Base-by-base conservation (phyloP, 2,329 filamentous ascomycete species). In the Xylariaceae sp. region DNA sequence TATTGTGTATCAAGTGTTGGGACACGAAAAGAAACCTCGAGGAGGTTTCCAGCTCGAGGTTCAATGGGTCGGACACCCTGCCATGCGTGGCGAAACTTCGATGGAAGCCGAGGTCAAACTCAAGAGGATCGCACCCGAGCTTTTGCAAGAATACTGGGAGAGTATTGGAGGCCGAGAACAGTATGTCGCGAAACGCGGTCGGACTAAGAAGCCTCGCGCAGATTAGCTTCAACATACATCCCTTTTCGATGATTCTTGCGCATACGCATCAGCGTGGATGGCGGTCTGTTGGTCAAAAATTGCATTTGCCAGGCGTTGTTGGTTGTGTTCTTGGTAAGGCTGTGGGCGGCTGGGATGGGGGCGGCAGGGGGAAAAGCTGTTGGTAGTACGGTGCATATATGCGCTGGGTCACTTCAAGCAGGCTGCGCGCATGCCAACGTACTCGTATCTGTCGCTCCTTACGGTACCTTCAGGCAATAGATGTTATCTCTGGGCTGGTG, bases 31-130 rank as follows among this genome's bases (percentile, higher is more conserved):
- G 47, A 53, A 48, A 19, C 34, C 40, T n/a, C 44, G 51, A 37
- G 52, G 55, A 2, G 53, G 51, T 12, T 60, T 62, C 41, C 45
- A 55, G 30, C 51, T 62, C 30, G 54, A 60, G 41, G 53, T 63
- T 2, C 60, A 63, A 37, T 63, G 60, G 60, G 57, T 63, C 1
- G 60, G 60, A 3, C 58, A 63, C 39, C 49, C 59, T 8, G 37
- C 49, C 4, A 53, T 43, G n/a, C 52, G 41, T 13, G 49, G 44
- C 15, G 55, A 62, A 42, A 63, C 59, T 2, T 47, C 57, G 2
- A 44, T 50, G 45, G 60, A 63, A 38, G 33, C 50, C n/a, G 60
- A 63, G 44, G 11, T 41, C 6, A 62, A 61, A 44, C 34, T 63
- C 9, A 55, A 48, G 43, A 54, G 50, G 19, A 43, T 51, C 16